Evolutionary conservation across 441 rosid species (phyloP).

Genomic region (Erysimum cheiri): DNA sequence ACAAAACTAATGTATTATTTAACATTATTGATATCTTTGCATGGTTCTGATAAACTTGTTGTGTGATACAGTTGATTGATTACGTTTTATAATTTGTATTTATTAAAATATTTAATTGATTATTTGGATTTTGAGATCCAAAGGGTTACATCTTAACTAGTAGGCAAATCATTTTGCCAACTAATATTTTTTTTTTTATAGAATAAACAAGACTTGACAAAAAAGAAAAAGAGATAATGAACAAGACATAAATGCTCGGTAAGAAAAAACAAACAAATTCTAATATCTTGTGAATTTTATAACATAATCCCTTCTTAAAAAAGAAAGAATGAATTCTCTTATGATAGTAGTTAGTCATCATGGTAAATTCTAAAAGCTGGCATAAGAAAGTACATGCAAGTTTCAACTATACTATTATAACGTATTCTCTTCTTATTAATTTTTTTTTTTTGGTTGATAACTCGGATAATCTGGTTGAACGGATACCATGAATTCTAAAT

Average conservation of each 20-base stretch:
- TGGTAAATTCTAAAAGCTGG: not conserved
- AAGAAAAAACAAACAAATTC: not conserved
- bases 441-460: no score
- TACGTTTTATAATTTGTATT: constrained; percentile 26
- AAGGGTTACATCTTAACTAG: constrained; percentile 33
- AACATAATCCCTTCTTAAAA: no score
- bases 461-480: no score
- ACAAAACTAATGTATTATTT: not conserved
- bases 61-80: constrained; percentile 32
- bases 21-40: constrained; percentile 28
- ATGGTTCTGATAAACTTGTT: not conserved
- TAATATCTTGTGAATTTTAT: no score
- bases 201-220: not conserved
- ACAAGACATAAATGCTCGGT: constrained; percentile 23
- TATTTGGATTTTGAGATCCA: constrained; percentile 28
- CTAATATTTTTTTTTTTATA: not conserved
- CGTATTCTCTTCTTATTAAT: no score
- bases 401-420: not conserved
- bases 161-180: constrained; percentile 33
- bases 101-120: constrained; percentile 18
- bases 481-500: no score
- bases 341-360: no score
- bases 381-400: constrained; percentile 24
- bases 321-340: no score
- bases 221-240: not conserved